Evolutionary conservation across 495 filamentous ascomycete species (phyloP).

Genomic region (Penicillium argentinense): DNA sequence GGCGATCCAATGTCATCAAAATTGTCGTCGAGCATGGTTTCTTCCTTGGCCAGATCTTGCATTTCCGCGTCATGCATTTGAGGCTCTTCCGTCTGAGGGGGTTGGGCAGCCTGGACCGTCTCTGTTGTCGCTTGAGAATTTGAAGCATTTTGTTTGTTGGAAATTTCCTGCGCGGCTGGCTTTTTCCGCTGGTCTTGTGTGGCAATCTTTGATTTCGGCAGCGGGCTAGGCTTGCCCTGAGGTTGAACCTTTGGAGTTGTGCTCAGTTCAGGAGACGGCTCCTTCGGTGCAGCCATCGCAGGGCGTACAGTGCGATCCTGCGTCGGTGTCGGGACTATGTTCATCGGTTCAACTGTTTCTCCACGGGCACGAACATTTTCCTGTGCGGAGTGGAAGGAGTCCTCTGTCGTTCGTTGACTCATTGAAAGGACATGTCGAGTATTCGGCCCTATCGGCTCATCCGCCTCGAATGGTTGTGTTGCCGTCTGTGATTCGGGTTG

Average conservation of each 20-base stretch:
- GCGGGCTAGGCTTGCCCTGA: slow-evolving; percentile 1
- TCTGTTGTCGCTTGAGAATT: slow-evolving; percentile 17
- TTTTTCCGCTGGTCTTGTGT: slow-evolving; percentile 14
- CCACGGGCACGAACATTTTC: slow-evolving; percentile 52
- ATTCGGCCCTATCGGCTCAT: slow-evolving; percentile 35
- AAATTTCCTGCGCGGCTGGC: slow-evolving; percentile 2
- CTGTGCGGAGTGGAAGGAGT: slow-evolving; percentile 67
- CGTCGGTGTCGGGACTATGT: slow-evolving; percentile 24
- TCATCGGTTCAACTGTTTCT: slow-evolving; percentile 38
- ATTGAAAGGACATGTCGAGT: slow-evolving; percentile 30
- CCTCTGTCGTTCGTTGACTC: slow-evolving; percentile 54
- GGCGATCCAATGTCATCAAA: slow-evolving; percentile 59
- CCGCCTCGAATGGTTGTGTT: slow-evolving; percentile 34
- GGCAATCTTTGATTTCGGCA: neutral
- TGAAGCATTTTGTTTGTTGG: neutral
- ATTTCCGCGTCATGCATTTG: slow-evolving; percentile 22
- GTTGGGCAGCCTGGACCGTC: slow-evolving; percentile 16
- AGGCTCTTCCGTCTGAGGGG: slow-evolving; percentile 14
- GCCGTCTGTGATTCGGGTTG: slow-evolving; percentile 35
- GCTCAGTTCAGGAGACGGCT: slow-evolving; percentile 15
- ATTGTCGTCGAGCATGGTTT: slow-evolving; percentile 50
- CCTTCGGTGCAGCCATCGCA: slow-evolving; percentile 5
- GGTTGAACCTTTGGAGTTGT: slow-evolving; percentile 16
- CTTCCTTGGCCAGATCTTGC: slow-evolving; percentile 42
- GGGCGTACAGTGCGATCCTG: slow-evolving; percentile 12